Evolutionary conservation across 257 asterid species (phyloP).

Genomic region (Ophiorrhiza pumila): DNA sequence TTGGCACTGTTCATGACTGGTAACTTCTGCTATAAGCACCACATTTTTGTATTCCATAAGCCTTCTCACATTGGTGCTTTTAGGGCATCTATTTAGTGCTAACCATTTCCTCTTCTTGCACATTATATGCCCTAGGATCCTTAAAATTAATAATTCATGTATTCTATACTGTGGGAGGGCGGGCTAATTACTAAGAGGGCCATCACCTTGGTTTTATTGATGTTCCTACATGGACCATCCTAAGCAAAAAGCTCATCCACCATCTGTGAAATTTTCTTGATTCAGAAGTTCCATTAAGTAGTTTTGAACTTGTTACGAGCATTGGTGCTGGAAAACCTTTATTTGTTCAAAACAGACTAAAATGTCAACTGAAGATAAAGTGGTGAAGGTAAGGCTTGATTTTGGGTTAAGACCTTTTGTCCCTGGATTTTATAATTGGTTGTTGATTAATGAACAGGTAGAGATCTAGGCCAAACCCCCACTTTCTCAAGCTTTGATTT

Average conservation of each 20-base stretch:
- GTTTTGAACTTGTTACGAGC: neutral
- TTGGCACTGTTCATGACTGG: slow-evolving; percentile 95
- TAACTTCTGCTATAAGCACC: slow-evolving; percentile 15
- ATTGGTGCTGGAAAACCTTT: neutral
- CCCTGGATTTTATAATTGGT: neutral
- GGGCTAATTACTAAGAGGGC: neutral
- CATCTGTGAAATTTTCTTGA: neutral
- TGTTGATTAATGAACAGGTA: neutral
- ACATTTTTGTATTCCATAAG: neutral
- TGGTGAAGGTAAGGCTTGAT: neutral
- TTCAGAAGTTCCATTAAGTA: neutral
- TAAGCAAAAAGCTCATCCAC: neutral
- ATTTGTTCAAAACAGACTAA: neutral
- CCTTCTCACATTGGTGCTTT: neutral
- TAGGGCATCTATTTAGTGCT: neutral
- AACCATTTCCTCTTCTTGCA: neutral
- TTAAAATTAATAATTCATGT: neutral
- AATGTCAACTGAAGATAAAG: neutral
- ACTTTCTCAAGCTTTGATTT: neutral
- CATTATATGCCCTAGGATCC: neutral
- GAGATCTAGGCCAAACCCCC: neutral
- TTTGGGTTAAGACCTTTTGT: neutral
- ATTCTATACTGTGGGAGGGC: neutral
- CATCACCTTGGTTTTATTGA: neutral
- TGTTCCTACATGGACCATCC: neutral